These are phyloP conservation scores for Martiniozyma asiatica DNA, from an alignment of 1,139 yeast genomes.

Conservation along the genomic window DNA sequence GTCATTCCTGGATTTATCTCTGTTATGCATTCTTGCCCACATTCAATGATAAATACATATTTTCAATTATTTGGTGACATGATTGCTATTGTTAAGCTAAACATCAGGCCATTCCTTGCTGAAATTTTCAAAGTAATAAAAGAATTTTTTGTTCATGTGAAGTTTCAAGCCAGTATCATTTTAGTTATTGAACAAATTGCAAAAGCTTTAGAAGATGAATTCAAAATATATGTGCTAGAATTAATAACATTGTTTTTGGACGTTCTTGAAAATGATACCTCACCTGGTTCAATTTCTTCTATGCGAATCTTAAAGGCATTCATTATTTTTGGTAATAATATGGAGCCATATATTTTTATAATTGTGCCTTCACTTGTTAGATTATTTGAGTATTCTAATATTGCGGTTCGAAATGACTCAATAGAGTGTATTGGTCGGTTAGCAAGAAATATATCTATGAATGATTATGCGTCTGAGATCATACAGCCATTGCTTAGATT, in stretches of 20 bases:
- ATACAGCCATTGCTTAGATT: constrained; percentile 79
- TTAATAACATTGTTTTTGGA: constrained; percentile 66
- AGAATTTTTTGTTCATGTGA: constrained; percentile 58
- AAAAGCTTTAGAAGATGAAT: constrained; percentile 81
- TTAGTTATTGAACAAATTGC: constrained; percentile 77
- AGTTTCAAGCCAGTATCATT: constrained; percentile 69
- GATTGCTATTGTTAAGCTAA: constrained; percentile 76
- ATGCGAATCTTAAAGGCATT: constrained; percentile 71
- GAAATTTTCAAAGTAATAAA: constrained; percentile 69
- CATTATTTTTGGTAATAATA: constrained; percentile 78
- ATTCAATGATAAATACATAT: constrained; percentile 74
- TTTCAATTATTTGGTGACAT: constrained; percentile 80
- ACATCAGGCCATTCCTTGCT: constrained; percentile 70
- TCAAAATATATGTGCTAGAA: constrained; percentile 70
- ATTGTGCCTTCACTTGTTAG: constrained; percentile 75
- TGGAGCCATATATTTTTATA: constrained; percentile 81
- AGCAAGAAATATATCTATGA: constrained; percentile 59
- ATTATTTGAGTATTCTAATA: constrained; percentile 55
- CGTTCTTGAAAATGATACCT: constrained; percentile 67
- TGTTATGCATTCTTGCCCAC: constrained; percentile 79
- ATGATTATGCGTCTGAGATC: constrained; percentile 84
- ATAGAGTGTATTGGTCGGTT: constrained; percentile 78
- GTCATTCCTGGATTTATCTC: constrained; percentile 79
- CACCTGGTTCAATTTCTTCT: constrained; percentile 53
- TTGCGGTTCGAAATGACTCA: constrained; percentile 53